Evolutionary conservation across 352 stramenopile species (phyloP).

Genomic region (Phytopythium sindhum): DNA sequence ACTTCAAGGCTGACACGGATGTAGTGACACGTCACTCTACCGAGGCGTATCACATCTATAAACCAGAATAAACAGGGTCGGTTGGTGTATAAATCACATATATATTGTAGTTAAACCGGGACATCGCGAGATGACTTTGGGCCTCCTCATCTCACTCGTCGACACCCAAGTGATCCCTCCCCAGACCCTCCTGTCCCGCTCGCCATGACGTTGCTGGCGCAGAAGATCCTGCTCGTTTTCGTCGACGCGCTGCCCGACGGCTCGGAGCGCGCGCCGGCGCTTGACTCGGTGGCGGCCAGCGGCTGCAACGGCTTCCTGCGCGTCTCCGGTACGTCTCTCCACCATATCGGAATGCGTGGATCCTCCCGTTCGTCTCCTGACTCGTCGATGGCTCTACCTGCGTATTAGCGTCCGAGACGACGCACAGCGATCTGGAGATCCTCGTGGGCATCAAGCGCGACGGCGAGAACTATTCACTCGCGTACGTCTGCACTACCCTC

Average conservation of each 20-base stretch:
- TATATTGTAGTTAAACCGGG: too few relatives aligned
- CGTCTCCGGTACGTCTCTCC: slow-evolving; percentile 25
- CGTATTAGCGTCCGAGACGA: slow-evolving; percentile 10
- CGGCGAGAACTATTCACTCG: slow-evolving; percentile 14
- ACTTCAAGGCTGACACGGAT: background rate
- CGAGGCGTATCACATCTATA: background rate
- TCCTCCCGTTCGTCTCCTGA: background rate
- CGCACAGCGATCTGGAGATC: slow-evolving; percentile 19
- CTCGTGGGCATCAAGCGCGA: slow-evolving; percentile 34
- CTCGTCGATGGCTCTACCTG: background rate
- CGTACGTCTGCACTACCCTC: slow-evolving; percentile 18
- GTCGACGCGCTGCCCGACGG: slow-evolving; percentile 28
- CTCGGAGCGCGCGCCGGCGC: slow-evolving; percentile 28
- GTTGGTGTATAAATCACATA: too few relatives aligned
- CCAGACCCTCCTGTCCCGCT: background rate
- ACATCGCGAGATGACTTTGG: background rate
- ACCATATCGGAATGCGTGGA: background rate
- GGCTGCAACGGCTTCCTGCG: slow-evolving; percentile 59
- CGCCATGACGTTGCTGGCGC: slow-evolving; percentile 35
- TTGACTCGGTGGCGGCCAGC: slow-evolving; percentile 42
- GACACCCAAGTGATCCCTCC: too few relatives aligned
- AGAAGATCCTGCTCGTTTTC: slow-evolving; percentile 56
- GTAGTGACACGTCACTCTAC: background rate
- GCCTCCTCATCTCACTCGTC: background rate
- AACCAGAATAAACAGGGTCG: background rate